Percentiles rank a stretch among this genome's conserved stretches.
Evolutionary conservation across 805 yeast genomes (phyloP).

Genomic region (Ogataea glucozyma): DNA sequence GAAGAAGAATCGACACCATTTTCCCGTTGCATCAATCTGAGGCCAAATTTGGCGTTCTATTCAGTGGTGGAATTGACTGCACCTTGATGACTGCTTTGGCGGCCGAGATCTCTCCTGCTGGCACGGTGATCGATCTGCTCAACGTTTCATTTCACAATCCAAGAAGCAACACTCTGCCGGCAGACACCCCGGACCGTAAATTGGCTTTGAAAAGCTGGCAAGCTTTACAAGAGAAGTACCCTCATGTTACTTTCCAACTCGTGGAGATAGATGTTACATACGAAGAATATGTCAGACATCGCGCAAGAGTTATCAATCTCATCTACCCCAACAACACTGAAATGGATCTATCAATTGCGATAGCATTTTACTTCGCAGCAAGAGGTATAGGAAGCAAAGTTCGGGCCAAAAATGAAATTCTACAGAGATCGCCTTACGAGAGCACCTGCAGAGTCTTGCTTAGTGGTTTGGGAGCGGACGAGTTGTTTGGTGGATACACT

Average conservation of each 20-base stretch:
- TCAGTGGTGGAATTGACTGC: constrained; percentile 96
- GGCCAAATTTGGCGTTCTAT: constrained; percentile 59
- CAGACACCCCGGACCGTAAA: constrained; percentile 82
- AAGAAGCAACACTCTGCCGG: constrained; percentile 59
- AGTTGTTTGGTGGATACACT: constrained; percentile 93
- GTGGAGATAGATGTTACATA: constrained; percentile 76
- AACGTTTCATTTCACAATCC: constrained; percentile 94
- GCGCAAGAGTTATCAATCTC: constrained; percentile 54
- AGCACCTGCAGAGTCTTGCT: constrained; percentile 69
- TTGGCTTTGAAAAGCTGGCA: constrained; percentile 67
- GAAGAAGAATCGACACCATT: constrained; percentile 57
- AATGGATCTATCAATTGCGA: constrained; percentile 94
- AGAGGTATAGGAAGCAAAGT: constrained; percentile 47
- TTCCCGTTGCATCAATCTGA: constrained; percentile 50
- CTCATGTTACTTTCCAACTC: constrained; percentile 46
- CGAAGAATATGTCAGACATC: constrained; percentile 56
- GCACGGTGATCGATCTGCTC: constrained; percentile 64
- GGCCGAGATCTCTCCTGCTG: constrained; percentile 34
- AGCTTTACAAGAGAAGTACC: constrained; percentile 47
- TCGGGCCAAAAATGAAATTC: constrained; percentile 11
- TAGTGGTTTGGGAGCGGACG: constrained; percentile 97
- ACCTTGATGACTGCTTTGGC: constrained; percentile 68
- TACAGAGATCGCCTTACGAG: constrained; percentile 35
- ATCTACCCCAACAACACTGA: constrained; percentile 87
- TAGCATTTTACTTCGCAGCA: constrained; percentile 93